Conservation (phyloP, 805 yeast species). For the Metschnikowia continentalis region DNA sequence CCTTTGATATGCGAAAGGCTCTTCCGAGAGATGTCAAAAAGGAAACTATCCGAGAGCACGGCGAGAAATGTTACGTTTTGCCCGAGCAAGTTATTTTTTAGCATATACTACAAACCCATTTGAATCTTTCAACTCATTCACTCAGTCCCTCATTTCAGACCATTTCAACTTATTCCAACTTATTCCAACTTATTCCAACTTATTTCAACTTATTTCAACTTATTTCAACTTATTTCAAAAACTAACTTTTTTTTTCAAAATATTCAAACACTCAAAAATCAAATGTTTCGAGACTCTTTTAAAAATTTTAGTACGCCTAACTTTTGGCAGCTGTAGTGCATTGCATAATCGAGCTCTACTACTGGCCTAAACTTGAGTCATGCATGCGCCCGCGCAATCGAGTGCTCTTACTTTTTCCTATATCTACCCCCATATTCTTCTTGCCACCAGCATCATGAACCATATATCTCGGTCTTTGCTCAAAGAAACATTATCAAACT, state of each 20-base stretch:
- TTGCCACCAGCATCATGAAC: not conserved
- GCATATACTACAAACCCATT: not conserved
- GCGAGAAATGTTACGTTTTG: constrained; percentile 53
- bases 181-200: no score
- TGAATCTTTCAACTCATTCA: not conserved
- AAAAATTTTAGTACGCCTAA: no score
- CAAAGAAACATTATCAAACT: constrained; percentile 20
- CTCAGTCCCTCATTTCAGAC: no score
- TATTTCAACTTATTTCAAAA: no score
- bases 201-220: no score
- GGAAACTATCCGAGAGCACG: constrained; percentile 56
- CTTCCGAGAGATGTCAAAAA: constrained; percentile 52
- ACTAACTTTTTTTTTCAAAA: no score
- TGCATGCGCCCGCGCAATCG: not conserved
- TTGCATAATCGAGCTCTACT: not conserved
- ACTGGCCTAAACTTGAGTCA: not conserved
- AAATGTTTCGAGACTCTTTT: no score
- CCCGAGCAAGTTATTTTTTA: constrained; percentile 67
- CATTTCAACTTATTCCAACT: no score
- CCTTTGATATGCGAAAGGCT: constrained; percentile 78
- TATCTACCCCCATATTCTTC: not conserved
- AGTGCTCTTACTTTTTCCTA: not conserved
- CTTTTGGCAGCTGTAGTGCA: not conserved
- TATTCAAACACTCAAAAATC: no score
- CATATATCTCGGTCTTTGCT: constrained; percentile 10